Base-by-base conservation (phyloP, 257 asterid genomes). In the Ajuga chamaepitys region DNA sequence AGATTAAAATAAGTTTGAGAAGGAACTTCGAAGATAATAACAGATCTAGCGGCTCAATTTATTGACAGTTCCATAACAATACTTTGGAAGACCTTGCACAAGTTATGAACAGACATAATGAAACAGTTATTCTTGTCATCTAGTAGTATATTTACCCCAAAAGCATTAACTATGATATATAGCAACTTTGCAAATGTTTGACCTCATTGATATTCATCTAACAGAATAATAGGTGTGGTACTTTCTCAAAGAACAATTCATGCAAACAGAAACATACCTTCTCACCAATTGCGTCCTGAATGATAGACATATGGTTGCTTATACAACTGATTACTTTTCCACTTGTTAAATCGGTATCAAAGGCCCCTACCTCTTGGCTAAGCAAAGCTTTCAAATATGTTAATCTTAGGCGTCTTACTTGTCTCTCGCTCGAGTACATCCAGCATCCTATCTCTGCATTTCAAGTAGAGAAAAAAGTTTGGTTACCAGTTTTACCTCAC, bases 201-300 rank as follows among this genome's bases (percentile, higher is more conserved):
- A 14, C 21, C 32, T 6, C 32, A 42, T 5, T 51, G 28, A 37
- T 41, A 62, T 52, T 30, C 28, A 7, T 25, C 5, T 28, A 42
- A 52, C 32, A 52, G 47, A 13, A 25, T 1, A 18, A 38, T 17
- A 47, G 17, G 34, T 16, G 28, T 21, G 41, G 46, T 25, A n/a
- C 30, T 24, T 67, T 51, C 10, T 10, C 13, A 38, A 57, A 50
- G 48, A 46, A 14, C 6, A 50, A 1, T 20, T 45, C 21, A 44
- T 20, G 9, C 13, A 25, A 28, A 7, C 24, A 44, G 52, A 61
- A 9, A n/a, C n/a, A n/a, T 72, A 89, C 97, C 97, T 89, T 89
- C 70, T 89, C 97, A 45, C 95, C 95, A 34, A 89, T 86, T 25
- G 97, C 91, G 8, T 89, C 95, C 70, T 89, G 97, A 60, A 89